A percentile compares a stretch with the other conserved stretches of the same genome.
These are phyloP conservation scores for Nakaseomyces bracarensis DNA, from an alignment of 1,139 yeast genomes.

Conservation along the genomic window DNA sequence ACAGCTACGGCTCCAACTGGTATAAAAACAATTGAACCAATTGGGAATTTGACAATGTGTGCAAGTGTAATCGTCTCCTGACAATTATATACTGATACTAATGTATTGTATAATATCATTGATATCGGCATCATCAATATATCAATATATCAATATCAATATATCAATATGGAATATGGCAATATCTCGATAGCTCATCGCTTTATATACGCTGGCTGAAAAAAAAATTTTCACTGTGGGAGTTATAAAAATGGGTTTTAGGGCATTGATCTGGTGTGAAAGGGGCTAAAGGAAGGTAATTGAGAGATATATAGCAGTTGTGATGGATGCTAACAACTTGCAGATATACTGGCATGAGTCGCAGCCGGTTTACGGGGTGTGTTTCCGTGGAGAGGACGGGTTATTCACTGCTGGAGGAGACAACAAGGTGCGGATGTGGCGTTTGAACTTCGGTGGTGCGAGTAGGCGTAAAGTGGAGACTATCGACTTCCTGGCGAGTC, in stretches of 20 bases:
- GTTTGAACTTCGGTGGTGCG: slow-evolving; percentile 29
- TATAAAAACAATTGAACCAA: slow-evolving; percentile 16
- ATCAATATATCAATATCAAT: too few species aligned
- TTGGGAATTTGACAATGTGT: slow-evolving; percentile 32
- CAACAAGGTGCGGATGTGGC: slow-evolving; percentile 64
- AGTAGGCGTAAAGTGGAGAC: slow-evolving; percentile 28
- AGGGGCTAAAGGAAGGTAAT: too few species aligned
- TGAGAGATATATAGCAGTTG: background rate
- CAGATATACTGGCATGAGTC: slow-evolving; percentile 40
- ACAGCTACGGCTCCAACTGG: slow-evolving; percentile 32
- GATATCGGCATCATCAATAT: too few species aligned
- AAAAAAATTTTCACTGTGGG: too few species aligned
- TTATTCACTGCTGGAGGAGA: slow-evolving; percentile 94
- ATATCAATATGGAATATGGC: too few species aligned
- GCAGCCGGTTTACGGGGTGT: slow-evolving; percentile 72
- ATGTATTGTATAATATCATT: too few species aligned
- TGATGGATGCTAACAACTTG: slow-evolving; percentile 29
- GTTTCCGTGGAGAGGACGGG: slow-evolving; percentile 51
- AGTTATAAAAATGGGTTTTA: too few species aligned
- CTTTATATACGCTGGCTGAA: too few species aligned
- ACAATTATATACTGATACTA: too few species aligned
- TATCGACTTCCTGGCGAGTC: slow-evolving; percentile 63
- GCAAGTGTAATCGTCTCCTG: too few species aligned
- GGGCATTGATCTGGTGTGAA: background rate
- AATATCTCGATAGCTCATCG: too few species aligned